phyloP scores from a whole-genome alignment of 2,329 filamentous ascomycete genomes.

The Diaporthe humulicola region DNA sequence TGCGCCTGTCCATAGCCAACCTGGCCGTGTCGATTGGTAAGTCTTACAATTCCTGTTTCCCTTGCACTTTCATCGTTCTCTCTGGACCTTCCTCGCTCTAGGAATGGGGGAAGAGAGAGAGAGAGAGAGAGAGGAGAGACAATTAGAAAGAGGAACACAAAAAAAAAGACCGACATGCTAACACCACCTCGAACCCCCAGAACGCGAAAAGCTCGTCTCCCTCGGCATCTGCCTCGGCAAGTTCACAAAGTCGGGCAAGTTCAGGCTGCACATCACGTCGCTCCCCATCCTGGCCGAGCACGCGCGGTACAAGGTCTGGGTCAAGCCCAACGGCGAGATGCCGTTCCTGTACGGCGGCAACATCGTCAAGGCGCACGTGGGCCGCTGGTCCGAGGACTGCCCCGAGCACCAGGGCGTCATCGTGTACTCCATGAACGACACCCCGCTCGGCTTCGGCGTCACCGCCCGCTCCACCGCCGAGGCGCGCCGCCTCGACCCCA shows the following conservation, averaged over 20 bases:
- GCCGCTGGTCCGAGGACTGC: constrained; percentile 89
- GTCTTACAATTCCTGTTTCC: constrained; percentile 47
- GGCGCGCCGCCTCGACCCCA: constrained; percentile 87
- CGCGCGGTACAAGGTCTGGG: constrained; percentile 96
- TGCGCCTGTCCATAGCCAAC: constrained; percentile 90
- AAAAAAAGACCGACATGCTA: not conserved
- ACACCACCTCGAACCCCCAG: not conserved
- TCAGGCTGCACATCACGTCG: constrained; percentile 91
- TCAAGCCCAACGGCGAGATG: constrained; percentile 97
- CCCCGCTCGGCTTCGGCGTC: constrained; percentile 92
- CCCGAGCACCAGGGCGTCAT: constrained; percentile 94
- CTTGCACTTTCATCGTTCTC: not conserved
- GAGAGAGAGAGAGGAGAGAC: not conserved
- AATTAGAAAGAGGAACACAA: not conserved
- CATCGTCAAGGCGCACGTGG: constrained; percentile 78
- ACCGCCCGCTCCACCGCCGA: constrained; percentile 90
- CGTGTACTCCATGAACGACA: constrained; percentile 92
- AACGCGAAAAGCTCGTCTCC: constrained; percentile 37
- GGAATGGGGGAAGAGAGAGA: not conserved
- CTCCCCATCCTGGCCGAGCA: constrained; percentile 90
- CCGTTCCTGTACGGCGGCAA: constrained; percentile 96
- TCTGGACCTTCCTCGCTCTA: not conserved
- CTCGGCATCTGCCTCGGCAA: constrained; percentile 68
- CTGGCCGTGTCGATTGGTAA: constrained; percentile 88
- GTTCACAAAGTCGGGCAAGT: constrained; percentile 97